Percentiles rank a stretch among this genome's conserved stretches.
Conservation (phyloP, 495 filamentous ascomycete genomes). For the Penicillium daleae region DNA sequence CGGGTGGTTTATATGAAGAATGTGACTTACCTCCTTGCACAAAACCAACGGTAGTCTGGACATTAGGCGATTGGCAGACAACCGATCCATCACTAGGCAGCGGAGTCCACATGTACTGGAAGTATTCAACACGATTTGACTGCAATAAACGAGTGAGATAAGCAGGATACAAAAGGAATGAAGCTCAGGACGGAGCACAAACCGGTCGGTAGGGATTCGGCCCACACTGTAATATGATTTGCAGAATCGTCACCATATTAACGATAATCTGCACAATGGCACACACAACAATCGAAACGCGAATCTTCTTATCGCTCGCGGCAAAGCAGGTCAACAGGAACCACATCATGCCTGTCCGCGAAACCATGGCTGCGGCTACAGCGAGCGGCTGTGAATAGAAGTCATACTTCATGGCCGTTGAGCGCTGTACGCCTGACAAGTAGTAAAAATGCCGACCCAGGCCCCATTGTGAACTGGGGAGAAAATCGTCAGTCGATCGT, state of each 20-base stretch:
- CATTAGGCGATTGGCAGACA: constrained; percentile 35
- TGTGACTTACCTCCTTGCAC: constrained; percentile 38
- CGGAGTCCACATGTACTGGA: constrained; percentile 48
- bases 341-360: constrained; percentile 46
- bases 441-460: constrained; percentile 41
- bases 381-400: constrained; percentile 42
- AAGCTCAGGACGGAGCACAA: neutral
- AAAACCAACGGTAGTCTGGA: constrained; percentile 42
- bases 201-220: constrained; percentile 40
- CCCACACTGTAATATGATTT: constrained; percentile 45
- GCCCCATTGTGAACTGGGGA: constrained; percentile 32
- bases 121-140: constrained; percentile 37
- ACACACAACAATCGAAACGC: constrained; percentile 34
- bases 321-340: constrained; percentile 43
- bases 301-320: constrained; percentile 35
- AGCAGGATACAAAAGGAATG: neutral
- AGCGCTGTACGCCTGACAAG: constrained; percentile 23
- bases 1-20: neutral
- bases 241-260: constrained; percentile 40
- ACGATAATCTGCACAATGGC: constrained; percentile 38
- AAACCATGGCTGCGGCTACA: constrained; percentile 52
- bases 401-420: constrained; percentile 36
- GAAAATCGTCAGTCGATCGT: neutral
- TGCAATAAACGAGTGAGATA: constrained; percentile 24
- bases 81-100: constrained; percentile 40